phyloP scores from a whole-genome alignment of 768 basidiomycete genomes.

The Zangia roseola region DNA sequence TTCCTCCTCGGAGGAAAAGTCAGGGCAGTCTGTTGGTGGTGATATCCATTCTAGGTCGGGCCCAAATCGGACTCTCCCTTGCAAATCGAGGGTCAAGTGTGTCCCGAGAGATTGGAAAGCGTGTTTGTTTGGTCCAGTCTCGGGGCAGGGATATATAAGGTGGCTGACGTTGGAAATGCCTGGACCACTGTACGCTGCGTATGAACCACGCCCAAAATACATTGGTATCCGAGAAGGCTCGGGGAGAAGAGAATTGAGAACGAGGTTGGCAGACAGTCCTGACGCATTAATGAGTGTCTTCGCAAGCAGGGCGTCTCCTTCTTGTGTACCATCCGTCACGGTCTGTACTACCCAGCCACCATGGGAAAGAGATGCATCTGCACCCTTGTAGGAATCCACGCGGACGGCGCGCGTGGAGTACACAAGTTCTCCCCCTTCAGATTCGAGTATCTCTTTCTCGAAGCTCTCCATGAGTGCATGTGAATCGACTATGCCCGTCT shows the following conservation, averaged over 20 bases:
- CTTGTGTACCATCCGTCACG: constrained; percentile 49
- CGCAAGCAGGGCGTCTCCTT: constrained; percentile 66
- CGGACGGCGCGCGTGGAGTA: constrained; percentile 83
- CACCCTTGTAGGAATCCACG: constrained; percentile 60
- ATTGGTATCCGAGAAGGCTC: constrained; percentile 59
- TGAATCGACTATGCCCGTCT: constrained; percentile 89
- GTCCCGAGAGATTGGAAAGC: constrained; percentile 87
- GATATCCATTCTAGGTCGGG: constrained; percentile 90
- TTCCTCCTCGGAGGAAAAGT: constrained; percentile 36
- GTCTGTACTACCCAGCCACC: constrained; percentile 90
- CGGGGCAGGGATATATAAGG: constrained; percentile 91
- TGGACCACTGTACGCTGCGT: constrained; percentile 83
- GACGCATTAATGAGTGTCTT: constrained; percentile 80
- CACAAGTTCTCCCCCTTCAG: constrained; percentile 66
- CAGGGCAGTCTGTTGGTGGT: constrained; percentile 38
- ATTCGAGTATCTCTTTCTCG: constrained; percentile 76
- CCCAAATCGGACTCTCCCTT: constrained; percentile 85
- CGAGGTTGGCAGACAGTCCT: constrained; percentile 68
- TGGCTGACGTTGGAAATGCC: constrained; percentile 65
- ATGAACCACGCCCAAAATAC: constrained; percentile 83
- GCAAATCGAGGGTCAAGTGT: constrained; percentile 85
- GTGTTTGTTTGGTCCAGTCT: constrained; percentile 52
- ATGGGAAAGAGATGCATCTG: constrained; percentile 32
- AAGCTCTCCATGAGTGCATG: constrained; percentile 81
- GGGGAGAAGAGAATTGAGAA: constrained; percentile 69